Evolutionary conservation across 176 grass and related monocot genomes (phyloP), one percentile per base, ranked within the genome.

Genomic region (Cenchrus fungigraminus): DNA sequence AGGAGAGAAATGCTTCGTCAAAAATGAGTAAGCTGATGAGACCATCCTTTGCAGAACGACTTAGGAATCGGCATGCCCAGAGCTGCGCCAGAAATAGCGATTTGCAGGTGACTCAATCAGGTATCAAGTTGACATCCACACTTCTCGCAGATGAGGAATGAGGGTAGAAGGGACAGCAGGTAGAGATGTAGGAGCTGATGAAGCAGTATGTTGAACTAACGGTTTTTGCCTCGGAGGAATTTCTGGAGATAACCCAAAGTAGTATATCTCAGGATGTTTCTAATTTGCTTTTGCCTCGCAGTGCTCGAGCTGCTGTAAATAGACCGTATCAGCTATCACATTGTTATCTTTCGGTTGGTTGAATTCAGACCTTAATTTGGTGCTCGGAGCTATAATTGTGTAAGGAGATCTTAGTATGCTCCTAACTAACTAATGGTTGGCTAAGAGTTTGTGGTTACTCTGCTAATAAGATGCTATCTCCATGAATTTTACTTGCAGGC

Each of bases 251-350:
- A 79, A 29, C 28, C 22, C 20, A 63, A 16, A 63, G 54, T 59
- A 69, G 45, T 76, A 64, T 80, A 63, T 49, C 75, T 49, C 52
- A 76, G 83, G 60, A 80, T 80, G 37, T 40, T 40, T 40, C n/a
- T 77, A 16, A 1, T 83, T 11, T 17, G 57, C n/a, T 79, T 83
- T 68, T 80, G 29, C 10, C 69, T 32, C 40, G 55, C 15, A 20
- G n/a, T 89, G 50, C 40, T 66, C 28, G 9, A 74, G 45, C 31
- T 61, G 53, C 15, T 89, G 87, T 85, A 85, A 76, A 89, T 89
- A 80, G 37, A 13, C 14, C 10, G 5, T 66, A n/a, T 42, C 28
- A 54, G 28, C 49, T 50, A 31, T 74, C 52, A 9, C 40, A 74
- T 22, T 34, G 44, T 73, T 58, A 19, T 62, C 50, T 89, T 68